Base-by-base conservation (phyloP, 805 yeast genomes). In the Ogataea nitratoaversa region DNA sequence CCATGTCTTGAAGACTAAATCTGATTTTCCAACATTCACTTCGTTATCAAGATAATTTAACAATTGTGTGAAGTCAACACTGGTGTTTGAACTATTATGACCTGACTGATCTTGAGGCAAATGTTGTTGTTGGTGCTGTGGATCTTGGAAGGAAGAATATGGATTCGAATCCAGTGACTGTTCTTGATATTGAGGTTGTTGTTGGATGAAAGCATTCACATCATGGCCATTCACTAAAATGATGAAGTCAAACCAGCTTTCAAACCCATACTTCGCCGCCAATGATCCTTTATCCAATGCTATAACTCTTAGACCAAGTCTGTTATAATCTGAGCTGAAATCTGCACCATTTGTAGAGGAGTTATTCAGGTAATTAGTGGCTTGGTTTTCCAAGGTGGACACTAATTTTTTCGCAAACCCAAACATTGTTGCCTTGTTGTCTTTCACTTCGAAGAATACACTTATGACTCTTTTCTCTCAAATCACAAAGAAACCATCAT, bases 201-300 rank as follows among this genome's bases (percentile, higher is more conserved):
- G 68, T 48, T 14, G 37, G 8, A 55, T 19, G 28, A 55, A 54
- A 0, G 51, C 36, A 5, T 70, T 67, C 18, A 79, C 53, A 16
- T 83, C 84, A 47, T 76, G 82, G 33, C 85, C 87, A 51, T 91
- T 86, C 41, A 89, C 67, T 1, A 84, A 83, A n/a, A 88, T 72
- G 27, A 91, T 78, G 57, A 73, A 91, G 59, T 91, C 99, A 56
- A 91, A 93, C 78, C 87, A 84, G 8, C 93, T 71, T 61, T 89
- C 95, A 22, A 93, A 59, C 3, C 84, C 85, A 19, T 70, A 65
- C 22, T 63, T 68, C 7, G 63, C 60, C 13, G 75, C 82, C 12
- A 65, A 62, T 0, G 84, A 75, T 38, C 61, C 64, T 24, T 62
- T 58, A 28, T 63, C 66, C 2, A 77, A 76, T 20, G 68, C 64